phyloP scores from a whole-genome alignment of 495 filamentous ascomycete species.

The Tuber aestivum region DNA sequence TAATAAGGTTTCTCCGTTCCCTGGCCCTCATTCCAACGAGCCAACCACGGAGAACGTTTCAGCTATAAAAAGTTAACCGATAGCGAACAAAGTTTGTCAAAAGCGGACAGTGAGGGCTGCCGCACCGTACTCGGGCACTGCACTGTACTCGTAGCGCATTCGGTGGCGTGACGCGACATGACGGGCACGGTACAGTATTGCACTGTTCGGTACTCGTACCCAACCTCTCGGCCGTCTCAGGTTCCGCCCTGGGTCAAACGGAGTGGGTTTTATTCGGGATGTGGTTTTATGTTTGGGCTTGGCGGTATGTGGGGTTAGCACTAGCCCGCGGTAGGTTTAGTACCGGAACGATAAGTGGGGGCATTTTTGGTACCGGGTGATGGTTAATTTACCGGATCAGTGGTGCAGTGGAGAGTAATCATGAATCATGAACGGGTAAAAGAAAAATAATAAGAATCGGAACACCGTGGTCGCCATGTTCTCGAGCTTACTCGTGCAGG shows the following conservation, averaged over 20 bases:
- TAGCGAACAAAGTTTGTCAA: too few species aligned
- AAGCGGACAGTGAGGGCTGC: too few species aligned
- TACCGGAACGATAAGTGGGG: background rate
- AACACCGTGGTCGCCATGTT: too few species aligned
- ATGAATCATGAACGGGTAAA: too few species aligned
- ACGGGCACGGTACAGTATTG: too few species aligned
- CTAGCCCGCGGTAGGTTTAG: background rate
- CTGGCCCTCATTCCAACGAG: background rate
- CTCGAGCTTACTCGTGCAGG: too few species aligned
- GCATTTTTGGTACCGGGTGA: background rate
- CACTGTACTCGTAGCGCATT: background rate
- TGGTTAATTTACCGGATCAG: too few species aligned
- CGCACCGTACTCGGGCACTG: too few species aligned
- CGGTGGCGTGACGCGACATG: background rate
- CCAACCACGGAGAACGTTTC: background rate
- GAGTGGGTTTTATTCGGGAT: background rate
- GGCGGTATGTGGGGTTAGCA: background rate
- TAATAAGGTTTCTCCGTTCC: background rate
- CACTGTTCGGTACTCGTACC: too few species aligned
- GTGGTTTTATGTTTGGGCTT: background rate
- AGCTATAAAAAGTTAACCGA: background rate
- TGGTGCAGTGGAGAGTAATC: too few species aligned
- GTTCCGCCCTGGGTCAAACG: background rate
- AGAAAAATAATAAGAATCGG: too few species aligned
- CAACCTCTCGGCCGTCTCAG: background rate